Evolutionary conservation across 2,329 filamentous ascomycete species (phyloP), one percentile per base, ranked within the genome.

Genomic region (Xylaria digitata): DNA sequence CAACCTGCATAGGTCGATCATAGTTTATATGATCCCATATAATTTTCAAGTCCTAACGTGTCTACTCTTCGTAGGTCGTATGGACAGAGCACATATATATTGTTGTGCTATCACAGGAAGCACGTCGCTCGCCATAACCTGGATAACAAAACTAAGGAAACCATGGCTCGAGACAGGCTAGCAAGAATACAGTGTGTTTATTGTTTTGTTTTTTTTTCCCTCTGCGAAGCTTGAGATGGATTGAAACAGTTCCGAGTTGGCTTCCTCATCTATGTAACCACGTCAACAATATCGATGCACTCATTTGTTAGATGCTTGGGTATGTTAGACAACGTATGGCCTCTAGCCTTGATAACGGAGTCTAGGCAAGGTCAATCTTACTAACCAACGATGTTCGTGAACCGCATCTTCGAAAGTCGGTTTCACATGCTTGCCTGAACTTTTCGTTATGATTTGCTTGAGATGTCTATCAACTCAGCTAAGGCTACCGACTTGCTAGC

Each of bases 1-100:
- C 56, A 46, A 50, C n/a, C 49, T 23, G 45, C 52, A 52, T 52
- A 52, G 13, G 54, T 58, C 52, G 45, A 58, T 46, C 26, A 17
- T 43, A 63, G 11, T 53, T 15, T 37, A 54, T 52, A 49, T 21
- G 15, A 40, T 37, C 21, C 19, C 32, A 3, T 23, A 59, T 15
- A 53, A 13, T 5, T 17, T 7, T 37, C 0, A 52, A 55, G 48
- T 30, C 9, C 48, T 23, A 26, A 21, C 32, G 19, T 56, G 8
- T 43, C 6, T 32, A 6, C 19, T 46, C 15, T 53, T 11, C 23
- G 13, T 49, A 34, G 11, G 9, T 26, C 7, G 6, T 34, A 3
- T 26, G 13, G 17, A 52, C 19, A 5, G 26, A 2, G 7, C 21
- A 42, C 30, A 26, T 23, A 53, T 21, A 13, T 30, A 21, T 9